phyloP scores from a whole-genome alignment of 2,329 filamentous ascomycete species.

The Tolypocladium endophyticum region DNA sequence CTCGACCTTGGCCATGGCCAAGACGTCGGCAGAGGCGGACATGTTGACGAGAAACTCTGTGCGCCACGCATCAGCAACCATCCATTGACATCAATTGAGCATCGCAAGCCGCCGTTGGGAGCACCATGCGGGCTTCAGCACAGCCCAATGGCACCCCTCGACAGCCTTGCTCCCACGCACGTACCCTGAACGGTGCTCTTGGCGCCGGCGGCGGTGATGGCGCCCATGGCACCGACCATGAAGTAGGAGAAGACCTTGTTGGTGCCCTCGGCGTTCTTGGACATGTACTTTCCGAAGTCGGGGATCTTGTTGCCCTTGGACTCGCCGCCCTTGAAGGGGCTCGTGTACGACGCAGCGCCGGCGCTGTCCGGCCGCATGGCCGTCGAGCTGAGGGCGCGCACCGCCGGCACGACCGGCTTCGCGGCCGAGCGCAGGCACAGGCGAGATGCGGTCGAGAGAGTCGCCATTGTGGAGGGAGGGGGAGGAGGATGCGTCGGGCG shows the following conservation, averaged over 20 bases:
- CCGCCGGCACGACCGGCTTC: slow-evolving; percentile 27
- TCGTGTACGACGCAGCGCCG: slow-evolving; percentile 42
- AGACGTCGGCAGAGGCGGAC: slow-evolving; percentile 95
- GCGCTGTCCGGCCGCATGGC: slow-evolving; percentile 37
- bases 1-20: slow-evolving; percentile 99
- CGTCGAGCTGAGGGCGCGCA: slow-evolving; percentile 47
- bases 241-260: slow-evolving; percentile 96
- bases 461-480: slow-evolving; percentile 42
- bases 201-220: slow-evolving; percentile 82
- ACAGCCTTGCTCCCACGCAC: slow-evolving; percentile 20
- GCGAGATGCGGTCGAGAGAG: slow-evolving; percentile 58
- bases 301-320: slow-evolving; percentile 61
- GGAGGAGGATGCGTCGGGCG: slow-evolving; percentile 10
- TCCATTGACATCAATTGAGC: slow-evolving; percentile 10
- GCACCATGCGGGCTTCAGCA: slow-evolving; percentile 1
- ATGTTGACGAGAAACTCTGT: slow-evolving; percentile 99
- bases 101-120: background rate
- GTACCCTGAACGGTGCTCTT: slow-evolving; percentile 97
- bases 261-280: slow-evolving; percentile 52
- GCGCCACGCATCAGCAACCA: slow-evolving; percentile 14
- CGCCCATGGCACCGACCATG: slow-evolving; percentile 93
- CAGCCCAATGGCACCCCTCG: slow-evolving; percentile 15
- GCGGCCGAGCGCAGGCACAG: slow-evolving; percentile 53
- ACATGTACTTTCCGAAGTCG: slow-evolving; percentile 80
- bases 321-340: slow-evolving; percentile 53